These are phyloP conservation scores for Nothophytophthora sp. DNA, from an alignment of 352 stramenopile species.

Conservation along the genomic window DNA sequence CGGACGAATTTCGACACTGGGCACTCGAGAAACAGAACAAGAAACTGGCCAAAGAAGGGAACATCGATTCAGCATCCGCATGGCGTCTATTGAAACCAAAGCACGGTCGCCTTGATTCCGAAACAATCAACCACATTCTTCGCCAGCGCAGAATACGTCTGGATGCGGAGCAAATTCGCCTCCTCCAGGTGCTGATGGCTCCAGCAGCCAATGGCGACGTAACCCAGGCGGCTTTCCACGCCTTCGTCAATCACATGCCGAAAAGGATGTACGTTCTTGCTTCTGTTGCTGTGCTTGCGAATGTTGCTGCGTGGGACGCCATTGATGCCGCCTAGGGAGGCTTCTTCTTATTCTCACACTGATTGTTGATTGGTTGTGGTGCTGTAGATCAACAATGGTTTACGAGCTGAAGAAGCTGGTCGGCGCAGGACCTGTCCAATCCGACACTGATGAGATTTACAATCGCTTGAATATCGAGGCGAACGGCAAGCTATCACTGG, in stretches of 20 bases:
- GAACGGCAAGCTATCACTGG: conserved; percentile 68
- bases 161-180: conserved; percentile 47
- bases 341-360: too few species aligned
- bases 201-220: conserved; percentile 66
- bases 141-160: conserved; percentile 56
- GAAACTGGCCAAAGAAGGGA: conserved; percentile 75
- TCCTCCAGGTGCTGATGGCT: conserved; percentile 68
- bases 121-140: conserved; percentile 63
- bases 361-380: too few species aligned
- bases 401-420: conserved; percentile 78
- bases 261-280: conserved; percentile 68
- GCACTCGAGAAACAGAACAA: conserved; percentile 78
- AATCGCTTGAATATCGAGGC: conserved; percentile 74
- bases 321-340: too few species aligned
- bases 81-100: conserved; percentile 73
- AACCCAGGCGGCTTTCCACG: conserved; percentile 60
- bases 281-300: not conserved
- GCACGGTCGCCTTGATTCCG: conserved; percentile 48
- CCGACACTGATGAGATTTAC: conserved; percentile 49
- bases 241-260: conserved; percentile 80
- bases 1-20: conserved; percentile 70
- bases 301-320: too few species aligned
- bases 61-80: conserved; percentile 72
- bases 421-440: conserved; percentile 34
- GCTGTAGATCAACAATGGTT: conserved; percentile 48